phyloP scores from a whole-genome alignment of 768 basidiomycete genomes.

The Boletus sp. region DNA sequence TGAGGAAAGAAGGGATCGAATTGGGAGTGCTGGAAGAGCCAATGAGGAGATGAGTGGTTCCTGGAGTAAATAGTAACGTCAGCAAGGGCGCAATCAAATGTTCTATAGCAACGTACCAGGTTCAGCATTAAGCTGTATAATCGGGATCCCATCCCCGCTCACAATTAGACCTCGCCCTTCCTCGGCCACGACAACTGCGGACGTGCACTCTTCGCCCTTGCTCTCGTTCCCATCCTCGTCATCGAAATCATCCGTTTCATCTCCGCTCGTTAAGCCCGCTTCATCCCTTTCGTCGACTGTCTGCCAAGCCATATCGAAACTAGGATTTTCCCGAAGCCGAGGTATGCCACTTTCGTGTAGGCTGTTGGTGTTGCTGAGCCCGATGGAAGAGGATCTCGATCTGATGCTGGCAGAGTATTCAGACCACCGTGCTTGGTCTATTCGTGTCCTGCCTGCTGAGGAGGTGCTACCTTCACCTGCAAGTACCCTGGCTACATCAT shows the following conservation, averaged over 20 bases:
- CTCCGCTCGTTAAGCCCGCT: constrained; percentile 52
- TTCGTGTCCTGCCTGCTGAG: constrained; percentile 48
- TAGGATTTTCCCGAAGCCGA: constrained; percentile 60
- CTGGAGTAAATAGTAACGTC: constrained; percentile 39
- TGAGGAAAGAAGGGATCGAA: constrained; percentile 74
- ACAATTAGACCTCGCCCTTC: constrained; percentile 85
- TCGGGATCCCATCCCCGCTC: constrained; percentile 60
- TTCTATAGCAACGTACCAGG: constrained; percentile 53
- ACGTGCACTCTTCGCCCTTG: constrained; percentile 67
- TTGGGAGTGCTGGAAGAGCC: constrained; percentile 78
- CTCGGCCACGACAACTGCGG: constrained; percentile 76
- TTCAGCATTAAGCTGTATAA: constrained; percentile 62
- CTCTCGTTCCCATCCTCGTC: constrained; percentile 49
- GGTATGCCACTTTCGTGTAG: constrained; percentile 42
- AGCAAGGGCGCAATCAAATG: background rate
- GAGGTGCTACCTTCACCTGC: constrained; percentile 49
- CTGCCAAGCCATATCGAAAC: constrained; percentile 77
- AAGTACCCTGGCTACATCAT: constrained; percentile 62
- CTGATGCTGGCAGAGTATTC: constrained; percentile 63
- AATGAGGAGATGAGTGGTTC: constrained; percentile 91
- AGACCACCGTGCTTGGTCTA: constrained; percentile 74
- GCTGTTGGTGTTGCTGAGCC: constrained; percentile 42
- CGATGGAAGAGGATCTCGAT: constrained; percentile 70
- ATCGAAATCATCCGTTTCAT: constrained; percentile 51
- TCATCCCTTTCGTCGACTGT: constrained; percentile 72